Evolutionary conservation across 306 rosid genomes (phyloP), one percentile per base, ranked within the genome.

Genomic region (Canavalia ensiformis): DNA sequence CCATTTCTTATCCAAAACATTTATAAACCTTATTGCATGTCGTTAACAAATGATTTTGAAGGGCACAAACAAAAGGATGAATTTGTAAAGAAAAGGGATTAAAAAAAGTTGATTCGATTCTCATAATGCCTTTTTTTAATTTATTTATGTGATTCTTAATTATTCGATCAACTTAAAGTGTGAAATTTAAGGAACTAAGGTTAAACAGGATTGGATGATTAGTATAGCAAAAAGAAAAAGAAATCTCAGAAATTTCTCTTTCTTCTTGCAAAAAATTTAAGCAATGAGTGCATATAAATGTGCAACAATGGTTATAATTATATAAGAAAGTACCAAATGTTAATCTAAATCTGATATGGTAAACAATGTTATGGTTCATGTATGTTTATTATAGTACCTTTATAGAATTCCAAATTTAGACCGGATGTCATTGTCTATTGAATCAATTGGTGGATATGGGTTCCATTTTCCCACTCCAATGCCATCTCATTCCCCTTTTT

Each of bases 1-100:
- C 25, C 64, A 50, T 60, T 37, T 4, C 64, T 62, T 77, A 54
- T 63, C 69, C 74, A 10, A 67, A 57, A 67, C 54, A 46, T 39
- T 47, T 34, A 70, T 70, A 29, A 78, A 34, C 50, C 71, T 57
- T 18, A 49, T 50, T 62, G 64, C 46, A 13, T 44, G 35, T 72
- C 34, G 68, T 58, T 34, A 10, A 47, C 78, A 39, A 71, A 72
- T 47, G 73, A 35, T 80, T 71, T 44, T 63, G 42, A 74, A 11
- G 8, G 62, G 25, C 18, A 74, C 18, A 44, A 58, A 35, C 62
- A 58, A 49, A 74, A 57, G 9, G 44, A 42, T 42, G 30, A 58
- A 37, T 39, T 55, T 18, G 49, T 28, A 4, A 29, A 18, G 25
- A 18, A 18, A 18, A 46, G n/a, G 33, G 47, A 8, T n/a, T 10